Evolutionary conservation across 768 basidiomycete species (phyloP).

Genomic region (Tephrocybe rancida): DNA sequence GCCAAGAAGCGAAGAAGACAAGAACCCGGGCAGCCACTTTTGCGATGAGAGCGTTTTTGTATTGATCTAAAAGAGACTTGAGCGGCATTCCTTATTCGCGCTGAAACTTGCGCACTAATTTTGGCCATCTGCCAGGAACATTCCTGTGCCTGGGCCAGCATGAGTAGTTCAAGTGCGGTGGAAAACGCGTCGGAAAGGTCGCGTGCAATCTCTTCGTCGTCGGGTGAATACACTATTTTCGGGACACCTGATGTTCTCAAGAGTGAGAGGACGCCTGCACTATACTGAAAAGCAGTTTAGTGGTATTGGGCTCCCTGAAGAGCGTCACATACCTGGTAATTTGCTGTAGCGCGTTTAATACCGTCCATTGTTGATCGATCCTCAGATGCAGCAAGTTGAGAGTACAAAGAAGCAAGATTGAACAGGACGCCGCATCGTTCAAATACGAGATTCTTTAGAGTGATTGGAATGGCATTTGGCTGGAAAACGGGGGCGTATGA

Average conservation of each 20-base stretch:
- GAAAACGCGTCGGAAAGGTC: constrained; percentile 72
- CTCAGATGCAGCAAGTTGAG: constrained; percentile 72
- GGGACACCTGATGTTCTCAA: constrained; percentile 56
- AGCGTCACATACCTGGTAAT: constrained; percentile 64
- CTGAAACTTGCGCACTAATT: constrained; percentile 54
- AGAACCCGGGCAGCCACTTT: constrained; percentile 76
- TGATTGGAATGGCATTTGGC: constrained; percentile 54
- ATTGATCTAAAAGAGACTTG: constrained; percentile 45
- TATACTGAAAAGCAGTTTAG: constrained; percentile 41
- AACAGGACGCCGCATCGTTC: constrained; percentile 81
- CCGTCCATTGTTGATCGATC: constrained; percentile 77
- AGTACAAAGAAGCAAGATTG: constrained; percentile 87
- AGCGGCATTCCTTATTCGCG: constrained; percentile 11
- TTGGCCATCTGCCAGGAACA: constrained; percentile 95
- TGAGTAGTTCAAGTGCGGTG: constrained; percentile 67
- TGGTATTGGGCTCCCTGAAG: not conserved
- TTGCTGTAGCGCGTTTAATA: constrained; percentile 73
- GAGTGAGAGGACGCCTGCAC: constrained; percentile 74
- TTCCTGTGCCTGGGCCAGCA: constrained; percentile 95
- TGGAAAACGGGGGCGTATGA: constrained; percentile 77
- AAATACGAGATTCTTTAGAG: constrained; percentile 74
- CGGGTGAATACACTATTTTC: constrained; percentile 46
- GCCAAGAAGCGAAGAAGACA: not conserved
- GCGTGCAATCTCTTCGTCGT: constrained; percentile 54
- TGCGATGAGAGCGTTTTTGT: constrained; percentile 82